A percentile compares a stretch with the other conserved stretches of the same genome.
Conservation (phyloP, 495 filamentous ascomycete genomes). For the Thermothielavioides terrestris region DNA sequence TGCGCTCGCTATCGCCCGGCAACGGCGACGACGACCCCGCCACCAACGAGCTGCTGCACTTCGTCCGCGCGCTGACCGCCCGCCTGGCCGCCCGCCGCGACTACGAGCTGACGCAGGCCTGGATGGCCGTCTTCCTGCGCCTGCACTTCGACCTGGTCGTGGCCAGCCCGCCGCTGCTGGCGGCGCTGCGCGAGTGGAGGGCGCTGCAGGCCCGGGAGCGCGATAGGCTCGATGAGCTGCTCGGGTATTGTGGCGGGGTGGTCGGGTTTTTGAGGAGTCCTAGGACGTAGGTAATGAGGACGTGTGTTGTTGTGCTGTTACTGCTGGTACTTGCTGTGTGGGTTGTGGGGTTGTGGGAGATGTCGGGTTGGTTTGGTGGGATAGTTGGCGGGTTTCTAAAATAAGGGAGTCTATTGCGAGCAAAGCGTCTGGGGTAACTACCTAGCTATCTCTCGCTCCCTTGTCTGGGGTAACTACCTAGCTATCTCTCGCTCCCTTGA, state of each 20-base stretch:
- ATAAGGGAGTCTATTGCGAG: too few relatives aligned
- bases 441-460: too few relatives aligned
- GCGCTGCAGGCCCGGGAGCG: conserved; percentile 57
- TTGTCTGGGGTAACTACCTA: too few relatives aligned
- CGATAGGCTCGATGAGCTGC: conserved; percentile 60
- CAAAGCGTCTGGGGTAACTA: too few relatives aligned
- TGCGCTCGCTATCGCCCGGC: conserved; percentile 62
- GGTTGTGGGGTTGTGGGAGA: too few relatives aligned
- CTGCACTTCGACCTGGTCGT: conserved; percentile 53
- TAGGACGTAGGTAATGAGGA: conserved; percentile 29
- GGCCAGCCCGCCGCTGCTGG: conserved; percentile 33
- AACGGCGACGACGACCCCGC: conserved; percentile 26
- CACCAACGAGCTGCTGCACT: conserved; percentile 46
- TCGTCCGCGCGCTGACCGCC: conserved; percentile 65
- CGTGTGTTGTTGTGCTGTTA: neutral
- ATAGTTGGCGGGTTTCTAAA: too few relatives aligned
- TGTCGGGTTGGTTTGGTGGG: too few relatives aligned
- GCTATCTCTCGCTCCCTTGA: too few relatives aligned
- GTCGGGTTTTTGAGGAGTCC: conserved; percentile 76
- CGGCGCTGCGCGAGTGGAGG: conserved; percentile 55
- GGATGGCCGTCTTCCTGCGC: conserved; percentile 88
- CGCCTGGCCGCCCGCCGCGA: conserved; percentile 59
- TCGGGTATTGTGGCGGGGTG: conserved; percentile 81
- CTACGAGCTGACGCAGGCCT: conserved; percentile 89
- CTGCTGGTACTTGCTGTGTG: too few relatives aligned